phyloP scores from a whole-genome alignment of 139 green algal genomes.

The Ettlia oleoabundans region DNA sequence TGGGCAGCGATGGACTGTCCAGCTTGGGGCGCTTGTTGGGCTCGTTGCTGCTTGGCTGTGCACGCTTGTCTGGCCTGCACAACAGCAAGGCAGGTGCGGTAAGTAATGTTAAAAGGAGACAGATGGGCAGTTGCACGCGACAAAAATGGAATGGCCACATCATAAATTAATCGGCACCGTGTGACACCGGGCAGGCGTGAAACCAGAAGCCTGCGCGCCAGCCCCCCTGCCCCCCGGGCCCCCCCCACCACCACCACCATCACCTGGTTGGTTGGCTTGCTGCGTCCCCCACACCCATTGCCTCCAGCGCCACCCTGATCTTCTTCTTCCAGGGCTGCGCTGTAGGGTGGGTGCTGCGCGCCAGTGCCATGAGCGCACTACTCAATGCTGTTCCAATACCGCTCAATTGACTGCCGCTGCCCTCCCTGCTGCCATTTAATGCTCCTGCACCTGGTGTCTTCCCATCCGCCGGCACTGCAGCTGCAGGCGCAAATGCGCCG shows the following conservation, averaged over 20 bases:
- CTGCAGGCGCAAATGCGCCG: neutral
- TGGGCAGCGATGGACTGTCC: too few species aligned
- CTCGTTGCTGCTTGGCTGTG: neutral
- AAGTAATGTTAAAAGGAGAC: too few species aligned
- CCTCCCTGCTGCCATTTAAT: neutral
- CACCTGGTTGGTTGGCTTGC: neutral
- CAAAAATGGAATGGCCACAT: too few species aligned
- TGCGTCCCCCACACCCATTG: conserved; percentile 50
- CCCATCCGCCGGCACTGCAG: neutral
- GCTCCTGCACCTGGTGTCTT: neutral
- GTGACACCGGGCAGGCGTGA: too few species aligned
- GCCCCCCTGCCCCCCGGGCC: too few species aligned
- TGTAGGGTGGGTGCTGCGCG: conserved; percentile 26
- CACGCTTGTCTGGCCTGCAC: conserved; percentile 9
- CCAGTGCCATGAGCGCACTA: conserved; percentile 31
- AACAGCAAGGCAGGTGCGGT: neutral
- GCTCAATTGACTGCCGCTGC: neutral
- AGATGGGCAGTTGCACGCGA: too few species aligned
- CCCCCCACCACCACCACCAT: too few species aligned
- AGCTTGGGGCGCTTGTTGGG: conserved; percentile 3
- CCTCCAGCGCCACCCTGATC: conserved; percentile 50
- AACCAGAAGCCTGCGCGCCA: too few species aligned
- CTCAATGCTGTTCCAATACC: conserved; percentile 34
- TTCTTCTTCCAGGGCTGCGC: conserved; percentile 51
- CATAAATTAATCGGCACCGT: too few species aligned